These are phyloP conservation scores for Zoysia pacifica DNA, from an alignment of 176 grass and related monocot genomes.

Conservation along the genomic window DNA sequence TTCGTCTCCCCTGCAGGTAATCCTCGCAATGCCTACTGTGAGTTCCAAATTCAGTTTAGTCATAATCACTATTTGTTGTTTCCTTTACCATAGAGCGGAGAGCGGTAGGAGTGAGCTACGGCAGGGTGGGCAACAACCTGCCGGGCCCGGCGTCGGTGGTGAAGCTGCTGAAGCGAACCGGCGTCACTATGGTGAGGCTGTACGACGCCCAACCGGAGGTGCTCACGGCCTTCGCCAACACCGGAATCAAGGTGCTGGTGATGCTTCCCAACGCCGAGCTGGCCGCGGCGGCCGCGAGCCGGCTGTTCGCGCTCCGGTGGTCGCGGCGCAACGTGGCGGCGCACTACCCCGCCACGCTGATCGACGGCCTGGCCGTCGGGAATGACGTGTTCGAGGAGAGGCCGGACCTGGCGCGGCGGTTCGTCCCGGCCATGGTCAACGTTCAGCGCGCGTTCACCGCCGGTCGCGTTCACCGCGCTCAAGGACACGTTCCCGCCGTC, in stretches of 20 bases:
- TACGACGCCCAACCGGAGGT: slow-evolving; percentile 46
- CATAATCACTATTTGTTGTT: not conserved
- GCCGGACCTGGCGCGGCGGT: not conserved
- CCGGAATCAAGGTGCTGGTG: slow-evolving; percentile 55
- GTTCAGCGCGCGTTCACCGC: slow-evolving; percentile 53
- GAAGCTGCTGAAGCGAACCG: slow-evolving; percentile 47
- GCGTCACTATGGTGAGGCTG: slow-evolving; percentile 48
- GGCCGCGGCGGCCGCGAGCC: slow-evolving; percentile 11
- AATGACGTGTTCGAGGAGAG: slow-evolving; percentile 54
- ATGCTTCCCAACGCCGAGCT: slow-evolving; percentile 49
- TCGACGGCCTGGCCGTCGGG: slow-evolving; percentile 48
- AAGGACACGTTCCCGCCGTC: slow-evolving; percentile 45
- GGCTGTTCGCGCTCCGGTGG: slow-evolving; percentile 39
- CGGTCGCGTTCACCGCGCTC: slow-evolving; percentile 48
- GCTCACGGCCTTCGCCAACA: slow-evolving; percentile 42
- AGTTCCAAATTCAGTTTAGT: not conserved
- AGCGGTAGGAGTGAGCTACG: not conserved
- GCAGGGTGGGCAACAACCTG: slow-evolving; percentile 1
- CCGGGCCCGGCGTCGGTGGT: slow-evolving; percentile 38
- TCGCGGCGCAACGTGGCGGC: slow-evolving; percentile 40
- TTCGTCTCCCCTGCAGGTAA: not conserved
- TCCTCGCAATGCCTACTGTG: no score
- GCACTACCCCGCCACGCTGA: slow-evolving; percentile 45
- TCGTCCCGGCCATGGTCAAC: slow-evolving; percentile 45
- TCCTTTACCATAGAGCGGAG: slow-evolving; percentile 2